Conservation (phyloP, 2,329 filamentous ascomycete genomes). For the Colletotrichum tropicicola region DNA sequence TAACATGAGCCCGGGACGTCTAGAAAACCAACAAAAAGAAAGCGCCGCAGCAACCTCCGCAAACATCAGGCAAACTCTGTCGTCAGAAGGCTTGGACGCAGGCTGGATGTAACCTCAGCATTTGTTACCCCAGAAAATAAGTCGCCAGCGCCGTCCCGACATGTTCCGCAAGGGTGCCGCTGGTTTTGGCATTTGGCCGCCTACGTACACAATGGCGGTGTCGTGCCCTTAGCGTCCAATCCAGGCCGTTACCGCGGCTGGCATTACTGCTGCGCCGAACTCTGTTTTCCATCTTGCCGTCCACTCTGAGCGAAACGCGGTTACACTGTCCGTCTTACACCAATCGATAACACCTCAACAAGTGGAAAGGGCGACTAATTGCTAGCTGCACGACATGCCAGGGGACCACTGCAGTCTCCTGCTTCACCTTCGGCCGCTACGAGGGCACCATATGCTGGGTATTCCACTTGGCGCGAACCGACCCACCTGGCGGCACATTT, state of each 20-base stretch:
- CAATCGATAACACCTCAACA: neutral
- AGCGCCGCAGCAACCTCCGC: neutral
- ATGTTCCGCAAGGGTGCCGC: neutral
- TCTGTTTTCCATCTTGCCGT: neutral
- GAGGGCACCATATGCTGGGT: neutral
- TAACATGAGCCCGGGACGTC: neutral
- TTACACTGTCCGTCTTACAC: neutral
- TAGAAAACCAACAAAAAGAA: constrained; percentile 6
- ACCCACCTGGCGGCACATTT: too few species aligned
- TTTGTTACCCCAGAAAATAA: constrained; percentile 2
- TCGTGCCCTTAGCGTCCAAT: neutral
- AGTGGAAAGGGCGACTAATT: neutral
- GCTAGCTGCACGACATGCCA: constrained; percentile 17
- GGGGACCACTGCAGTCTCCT: neutral
- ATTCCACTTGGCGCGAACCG: neutral
- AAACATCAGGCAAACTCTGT: constrained; percentile 18
- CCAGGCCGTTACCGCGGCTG: neutral
- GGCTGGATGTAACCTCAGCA: constrained; percentile 8
- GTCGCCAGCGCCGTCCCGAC: neutral
- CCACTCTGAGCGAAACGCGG: neutral
- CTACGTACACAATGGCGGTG: constrained; percentile 1
- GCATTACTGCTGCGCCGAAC: neutral
- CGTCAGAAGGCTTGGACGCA: constrained; percentile 17
- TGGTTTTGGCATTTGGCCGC: neutral
- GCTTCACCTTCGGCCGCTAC: neutral